Conservation (phyloP, 1,284 basidiomycete genomes). For the Pseudozyma thailandica region DNA sequence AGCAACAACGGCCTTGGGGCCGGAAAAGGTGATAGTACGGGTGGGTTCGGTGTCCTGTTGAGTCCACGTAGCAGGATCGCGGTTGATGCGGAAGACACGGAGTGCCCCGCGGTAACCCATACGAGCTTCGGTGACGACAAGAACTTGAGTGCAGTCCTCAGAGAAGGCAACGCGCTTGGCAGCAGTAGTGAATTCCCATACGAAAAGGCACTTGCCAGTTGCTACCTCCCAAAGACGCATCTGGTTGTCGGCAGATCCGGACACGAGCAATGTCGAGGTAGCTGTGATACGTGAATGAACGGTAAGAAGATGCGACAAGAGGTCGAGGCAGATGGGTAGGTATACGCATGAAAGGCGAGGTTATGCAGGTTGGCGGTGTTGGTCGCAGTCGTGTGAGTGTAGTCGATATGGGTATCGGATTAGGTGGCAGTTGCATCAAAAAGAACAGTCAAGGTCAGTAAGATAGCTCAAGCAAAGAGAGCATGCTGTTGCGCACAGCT, state of each 20-base stretch:
- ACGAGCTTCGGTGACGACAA: conserved; percentile 96
- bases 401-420: too few species aligned
- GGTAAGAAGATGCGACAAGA: not conserved
- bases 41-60: conserved; percentile 59
- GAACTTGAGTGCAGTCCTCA: conserved; percentile 74
- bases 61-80: conserved; percentile 61
- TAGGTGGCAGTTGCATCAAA: too few species aligned
- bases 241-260: conserved; percentile 86
- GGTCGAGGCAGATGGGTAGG: not conserved
- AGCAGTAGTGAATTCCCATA: conserved; percentile 97
- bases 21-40: conserved; percentile 66
- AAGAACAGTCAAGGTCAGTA: not conserved
- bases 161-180: conserved; percentile 93
- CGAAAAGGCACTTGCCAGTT: conserved; percentile 81
- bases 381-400: too few species aligned
- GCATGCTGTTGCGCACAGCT: not conserved
- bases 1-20: conserved; percentile 87
- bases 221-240: conserved; percentile 90
- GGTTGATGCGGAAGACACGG: conserved; percentile 82
- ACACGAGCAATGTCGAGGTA: conserved; percentile 84
- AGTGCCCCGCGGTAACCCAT: conserved; percentile 79
- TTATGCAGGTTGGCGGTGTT: not conserved
- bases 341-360: not conserved
- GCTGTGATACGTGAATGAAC: conserved; percentile 71
- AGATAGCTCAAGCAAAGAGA: too few species aligned